phyloP scores from a whole-genome alignment of 2,329 filamentous ascomycete species.

The Ophiostoma australiae region DNA sequence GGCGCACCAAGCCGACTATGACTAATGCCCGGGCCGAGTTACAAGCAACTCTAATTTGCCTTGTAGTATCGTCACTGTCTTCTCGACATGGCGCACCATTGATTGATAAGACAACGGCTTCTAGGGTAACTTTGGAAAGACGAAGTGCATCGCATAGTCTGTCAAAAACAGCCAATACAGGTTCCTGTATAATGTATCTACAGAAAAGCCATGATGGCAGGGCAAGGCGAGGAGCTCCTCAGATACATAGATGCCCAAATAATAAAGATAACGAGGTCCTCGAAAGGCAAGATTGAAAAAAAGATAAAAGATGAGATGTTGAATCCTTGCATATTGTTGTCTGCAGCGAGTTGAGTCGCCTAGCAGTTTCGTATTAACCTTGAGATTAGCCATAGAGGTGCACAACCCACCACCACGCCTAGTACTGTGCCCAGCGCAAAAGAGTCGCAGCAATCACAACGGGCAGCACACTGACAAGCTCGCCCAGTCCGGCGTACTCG shows the following conservation, averaged over 20 bases:
- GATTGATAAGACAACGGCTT: neutral
- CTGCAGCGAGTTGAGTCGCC: neutral
- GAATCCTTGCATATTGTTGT: neutral
- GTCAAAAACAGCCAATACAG: neutral
- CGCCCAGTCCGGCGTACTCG: conserved; percentile 62
- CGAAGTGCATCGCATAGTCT: neutral
- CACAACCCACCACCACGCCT: no score
- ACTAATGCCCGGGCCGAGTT: neutral
- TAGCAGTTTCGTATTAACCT: neutral
- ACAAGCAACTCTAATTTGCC: neutral
- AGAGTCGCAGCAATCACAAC: conserved; percentile 45
- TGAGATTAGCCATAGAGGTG: neutral
- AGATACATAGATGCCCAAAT: neutral
- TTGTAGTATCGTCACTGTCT: neutral
- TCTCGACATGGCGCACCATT: neutral
- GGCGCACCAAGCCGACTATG: neutral
- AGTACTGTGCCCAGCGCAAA: conserved; percentile 9
- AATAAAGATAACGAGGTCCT: neutral
- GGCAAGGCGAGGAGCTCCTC: neutral
- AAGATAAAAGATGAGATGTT: neutral
- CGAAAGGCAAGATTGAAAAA: conserved; percentile 2
- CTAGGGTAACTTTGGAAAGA: neutral
- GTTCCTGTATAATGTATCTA: neutral
- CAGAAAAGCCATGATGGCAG: neutral
- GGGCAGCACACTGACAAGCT: conserved; percentile 68